phyloP scores from a whole-genome alignment of 305 asterid genomes.

The Coffea humblotiana region DNA sequence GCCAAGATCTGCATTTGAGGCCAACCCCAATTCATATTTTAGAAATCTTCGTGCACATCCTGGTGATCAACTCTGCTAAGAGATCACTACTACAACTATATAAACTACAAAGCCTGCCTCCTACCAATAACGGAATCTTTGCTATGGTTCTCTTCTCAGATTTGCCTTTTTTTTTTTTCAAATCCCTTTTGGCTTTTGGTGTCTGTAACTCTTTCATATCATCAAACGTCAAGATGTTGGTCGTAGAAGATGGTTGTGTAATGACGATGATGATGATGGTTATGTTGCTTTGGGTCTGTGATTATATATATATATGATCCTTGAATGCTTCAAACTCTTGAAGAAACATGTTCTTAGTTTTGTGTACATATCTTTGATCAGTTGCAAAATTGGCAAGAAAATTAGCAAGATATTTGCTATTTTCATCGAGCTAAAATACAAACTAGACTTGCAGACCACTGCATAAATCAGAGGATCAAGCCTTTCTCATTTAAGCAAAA shows the following conservation, averaged over 20 bases:
- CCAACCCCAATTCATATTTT: conserved; percentile 39
- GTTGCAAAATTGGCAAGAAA: background rate
- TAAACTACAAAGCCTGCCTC: background rate
- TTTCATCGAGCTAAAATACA: no score
- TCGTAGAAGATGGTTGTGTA: background rate
- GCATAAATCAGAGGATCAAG: background rate
- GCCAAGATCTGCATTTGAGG: conserved; percentile 30
- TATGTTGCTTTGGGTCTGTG: background rate
- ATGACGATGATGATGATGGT: background rate
- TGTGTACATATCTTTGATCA: background rate
- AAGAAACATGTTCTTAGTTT: no score
- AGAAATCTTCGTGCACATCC: conserved; percentile 34
- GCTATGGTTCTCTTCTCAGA: background rate
- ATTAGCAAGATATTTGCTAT: background rate
- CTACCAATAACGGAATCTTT: background rate
- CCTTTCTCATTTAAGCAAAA: background rate
- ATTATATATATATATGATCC: background rate
- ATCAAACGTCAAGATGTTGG: background rate
- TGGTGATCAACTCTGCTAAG: conserved; percentile 18
- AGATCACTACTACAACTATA: background rate
- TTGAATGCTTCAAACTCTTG: background rate
- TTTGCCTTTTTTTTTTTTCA: background rate
- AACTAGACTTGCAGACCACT: background rate
- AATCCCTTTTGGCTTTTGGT: background rate
- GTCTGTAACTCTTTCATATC: background rate